Percentiles rank a stretch among this genome's conserved stretches.
These are phyloP conservation scores for Phoenix dactylifera DNA, from an alignment of 176 grass and related monocot genomes.

Conservation along the genomic window DNA sequence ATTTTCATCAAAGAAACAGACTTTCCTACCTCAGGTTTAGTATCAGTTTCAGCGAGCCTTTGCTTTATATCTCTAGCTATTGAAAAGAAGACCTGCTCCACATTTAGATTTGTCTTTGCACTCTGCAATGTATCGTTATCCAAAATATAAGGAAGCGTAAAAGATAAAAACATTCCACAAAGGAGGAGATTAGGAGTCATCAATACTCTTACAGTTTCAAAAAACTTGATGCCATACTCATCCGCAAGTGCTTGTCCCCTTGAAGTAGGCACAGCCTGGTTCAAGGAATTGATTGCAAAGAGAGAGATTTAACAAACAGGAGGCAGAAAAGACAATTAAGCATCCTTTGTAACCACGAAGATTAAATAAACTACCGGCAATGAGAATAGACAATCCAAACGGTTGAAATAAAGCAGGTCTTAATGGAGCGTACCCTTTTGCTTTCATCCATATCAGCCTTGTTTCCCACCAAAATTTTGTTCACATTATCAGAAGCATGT, in stretches of 20 bases:
- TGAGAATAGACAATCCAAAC: not conserved
- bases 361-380: no score
- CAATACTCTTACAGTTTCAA: conserved; percentile 8
- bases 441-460: conserved; percentile 22
- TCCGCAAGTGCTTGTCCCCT: conserved; percentile 20
- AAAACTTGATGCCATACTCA: conserved; percentile 20
- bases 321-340: not conserved
- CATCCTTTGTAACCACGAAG: not conserved
- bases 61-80: conserved; percentile 22
- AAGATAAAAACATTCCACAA: not conserved
- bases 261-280: conserved; percentile 13
- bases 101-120: conserved; percentile 18
- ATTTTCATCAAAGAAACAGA: not conserved
- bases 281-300: not conserved
- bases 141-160: not conserved
- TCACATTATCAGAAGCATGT: conserved; percentile 22
- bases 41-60: conserved; percentile 17
- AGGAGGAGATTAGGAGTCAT: not conserved
- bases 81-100: conserved; percentile 21
- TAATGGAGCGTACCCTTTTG: conserved; percentile 3
- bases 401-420: not conserved
- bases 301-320: no score
- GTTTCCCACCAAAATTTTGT: conserved; percentile 20
- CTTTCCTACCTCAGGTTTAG: conserved; percentile 5
- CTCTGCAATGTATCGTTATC: conserved; percentile 1